Evolutionary conservation across 2,329 filamentous ascomycete species (phyloP), one percentile per base, ranked within the genome.

Genomic region (Teratosphaeria viscida): DNA sequence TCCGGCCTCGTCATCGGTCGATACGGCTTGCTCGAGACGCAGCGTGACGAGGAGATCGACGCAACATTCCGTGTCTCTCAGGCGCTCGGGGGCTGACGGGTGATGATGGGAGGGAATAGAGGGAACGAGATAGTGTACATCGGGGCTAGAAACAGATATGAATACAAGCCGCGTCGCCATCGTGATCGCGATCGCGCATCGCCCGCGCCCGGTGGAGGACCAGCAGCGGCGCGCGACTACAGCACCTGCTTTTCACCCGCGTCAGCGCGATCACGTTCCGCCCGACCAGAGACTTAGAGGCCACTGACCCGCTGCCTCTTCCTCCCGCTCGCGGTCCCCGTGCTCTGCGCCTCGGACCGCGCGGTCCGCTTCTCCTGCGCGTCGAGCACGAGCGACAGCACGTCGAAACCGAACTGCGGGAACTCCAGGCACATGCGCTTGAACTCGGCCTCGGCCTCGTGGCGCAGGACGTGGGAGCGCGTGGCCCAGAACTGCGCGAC

Each of bases 401-500:
- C 89, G 74, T 96, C 92, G 77, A 92, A 96, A 70, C 88, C 88
- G 72, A 96, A 96, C 71, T 95, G 88, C 19, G 92, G 92, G 72
- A 86, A 91, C 76, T 96, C 89, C 72, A 96, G 77, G 76, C 92
- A 96, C 75, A 96, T 84, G 54, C 81, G 74, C 72, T 86, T 85
- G 82, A 96, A 96, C 75, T 95, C 89, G 6, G 84, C 82, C 74
- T 95, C 90, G 43, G 91, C 90, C 75, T 95, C 90, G 74, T 92
- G 82, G 19, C 92, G 87, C 64, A 96, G 78, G 12, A 89, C 86
- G 76, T 94, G 90, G 61, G 83, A 86, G 62, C 89, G 81, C 54
- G 83, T 87, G 5, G 90, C 90, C 91, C 91, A 96, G 79, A 95
- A 95, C 58, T 86, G 87, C n/a, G 89, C 90, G 56, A 96, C 85